Evolutionary conservation across 2,329 filamentous ascomycete genomes (phyloP).

Genomic region (Phialocephala subalpina): DNA sequence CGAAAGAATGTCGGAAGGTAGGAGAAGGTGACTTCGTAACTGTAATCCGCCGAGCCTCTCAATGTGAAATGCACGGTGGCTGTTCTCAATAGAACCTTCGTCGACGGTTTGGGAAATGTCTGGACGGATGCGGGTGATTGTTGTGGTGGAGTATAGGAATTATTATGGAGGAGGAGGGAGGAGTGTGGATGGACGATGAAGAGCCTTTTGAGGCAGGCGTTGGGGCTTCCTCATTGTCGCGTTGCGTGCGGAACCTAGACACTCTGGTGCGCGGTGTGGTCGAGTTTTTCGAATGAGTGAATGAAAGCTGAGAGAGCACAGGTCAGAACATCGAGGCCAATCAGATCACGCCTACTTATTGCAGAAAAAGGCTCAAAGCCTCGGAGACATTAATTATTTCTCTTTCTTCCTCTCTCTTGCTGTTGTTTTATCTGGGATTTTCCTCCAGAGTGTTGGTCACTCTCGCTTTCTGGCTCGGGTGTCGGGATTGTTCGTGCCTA

Average conservation of each 20-base stretch:
- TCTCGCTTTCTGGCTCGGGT: neutral
- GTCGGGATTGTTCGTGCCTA: neutral
- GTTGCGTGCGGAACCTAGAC: too few relatives aligned
- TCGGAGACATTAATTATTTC: neutral
- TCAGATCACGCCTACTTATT: conserved; percentile 6
- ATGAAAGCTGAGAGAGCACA: neutral
- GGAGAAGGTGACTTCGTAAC: conserved; percentile 9
- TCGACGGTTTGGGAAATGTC: neutral
- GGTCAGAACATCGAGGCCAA: neutral
- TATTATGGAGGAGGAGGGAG: neutral
- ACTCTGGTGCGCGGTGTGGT: neutral
- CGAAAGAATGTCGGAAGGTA: conserved; percentile 15
- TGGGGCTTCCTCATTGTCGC: too few relatives aligned
- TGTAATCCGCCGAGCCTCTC: conserved; percentile 1
- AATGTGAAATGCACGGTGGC: conserved; percentile 5
- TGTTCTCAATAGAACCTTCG: too few relatives aligned
- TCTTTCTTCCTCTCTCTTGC: neutral
- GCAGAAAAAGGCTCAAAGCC: neutral
- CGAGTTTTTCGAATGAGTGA: too few relatives aligned
- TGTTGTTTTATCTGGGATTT: neutral
- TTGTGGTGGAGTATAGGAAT: neutral
- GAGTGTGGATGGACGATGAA: neutral
- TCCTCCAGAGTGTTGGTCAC: neutral
- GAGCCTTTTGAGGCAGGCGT: neutral
- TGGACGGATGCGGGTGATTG: conserved; percentile 4